These are phyloP conservation scores for Nakaseomyces uthaithaninus DNA, from an alignment of 1,139 yeast genomes.

Conservation along the genomic window DNA sequence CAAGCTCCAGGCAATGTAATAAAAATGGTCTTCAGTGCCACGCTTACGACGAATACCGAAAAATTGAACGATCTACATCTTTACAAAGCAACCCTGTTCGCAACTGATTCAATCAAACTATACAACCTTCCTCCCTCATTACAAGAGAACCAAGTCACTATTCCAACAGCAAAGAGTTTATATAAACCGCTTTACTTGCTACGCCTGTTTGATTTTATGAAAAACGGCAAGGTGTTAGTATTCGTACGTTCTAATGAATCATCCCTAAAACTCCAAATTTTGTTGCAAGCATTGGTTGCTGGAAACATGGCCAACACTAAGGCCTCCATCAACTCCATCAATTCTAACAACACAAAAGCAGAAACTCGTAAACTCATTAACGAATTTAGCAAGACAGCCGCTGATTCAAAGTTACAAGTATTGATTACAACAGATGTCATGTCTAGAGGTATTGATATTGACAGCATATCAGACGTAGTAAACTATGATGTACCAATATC, in stretches of 20 bases:
- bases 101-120: slow-evolving; percentile 51
- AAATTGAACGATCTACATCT: slow-evolving; percentile 66
- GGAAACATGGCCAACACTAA: slow-evolving; percentile 8
- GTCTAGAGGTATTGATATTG: slow-evolving; percentile 87
- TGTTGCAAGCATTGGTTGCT: slow-evolving; percentile 39
- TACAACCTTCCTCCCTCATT: slow-evolving; percentile 51
- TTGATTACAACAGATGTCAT: slow-evolving; percentile 86
- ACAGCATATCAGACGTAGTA: slow-evolving; percentile 62
- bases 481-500: slow-evolving; percentile 89
- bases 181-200: slow-evolving; percentile 68
- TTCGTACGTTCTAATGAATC: slow-evolving; percentile 86
- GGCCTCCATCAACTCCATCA: slow-evolving; percentile 34
- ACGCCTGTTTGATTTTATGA: slow-evolving; percentile 37
- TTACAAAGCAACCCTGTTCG: slow-evolving; percentile 58
- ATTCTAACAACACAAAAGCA: slow-evolving; percentile 45
- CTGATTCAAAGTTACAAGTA: slow-evolving; percentile 35
- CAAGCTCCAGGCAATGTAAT: slow-evolving; percentile 33
- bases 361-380: slow-evolving; percentile 43
- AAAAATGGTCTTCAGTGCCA: slow-evolving; percentile 84
- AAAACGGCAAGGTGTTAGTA: slow-evolving; percentile 37
- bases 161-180: slow-evolving; percentile 50
- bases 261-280: slow-evolving; percentile 61
- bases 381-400: slow-evolving; percentile 38
- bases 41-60: slow-evolving; percentile 88
- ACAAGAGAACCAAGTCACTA: slow-evolving; percentile 42